phyloP scores from a whole-genome alignment of 1,284 basidiomycete genomes.

The Caloboletus firmus region DNA sequence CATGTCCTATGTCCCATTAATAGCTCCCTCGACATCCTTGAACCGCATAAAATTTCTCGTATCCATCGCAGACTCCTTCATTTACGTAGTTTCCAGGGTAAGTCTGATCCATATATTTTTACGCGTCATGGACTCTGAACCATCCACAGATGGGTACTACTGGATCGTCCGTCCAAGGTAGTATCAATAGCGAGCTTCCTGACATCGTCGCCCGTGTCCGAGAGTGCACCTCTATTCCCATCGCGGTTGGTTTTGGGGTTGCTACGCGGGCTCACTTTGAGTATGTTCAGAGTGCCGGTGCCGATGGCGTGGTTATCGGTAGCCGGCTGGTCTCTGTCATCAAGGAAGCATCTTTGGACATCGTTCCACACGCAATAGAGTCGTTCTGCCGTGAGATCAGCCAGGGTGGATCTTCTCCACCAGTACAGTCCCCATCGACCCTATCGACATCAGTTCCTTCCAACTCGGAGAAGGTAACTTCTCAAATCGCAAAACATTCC shows the following conservation, averaged over 20 bases:
- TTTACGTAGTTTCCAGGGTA: slow-evolving; percentile 77
- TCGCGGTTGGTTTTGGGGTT: slow-evolving; percentile 97
- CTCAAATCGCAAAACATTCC: slow-evolving; percentile 24
- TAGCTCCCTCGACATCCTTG: slow-evolving; percentile 91
- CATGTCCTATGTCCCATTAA: slow-evolving; percentile 93
- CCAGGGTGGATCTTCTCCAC: slow-evolving; percentile 52
- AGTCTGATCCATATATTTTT: not conserved
- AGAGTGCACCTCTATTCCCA: slow-evolving; percentile 46
- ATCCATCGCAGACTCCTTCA: slow-evolving; percentile 94
- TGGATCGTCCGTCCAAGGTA: slow-evolving; percentile 78
- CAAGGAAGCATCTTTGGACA: slow-evolving; percentile 57
- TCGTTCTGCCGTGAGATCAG: slow-evolving; percentile 73
- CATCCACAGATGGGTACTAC: slow-evolving; percentile 90
- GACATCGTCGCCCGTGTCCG: slow-evolving; percentile 49
- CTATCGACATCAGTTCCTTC: slow-evolving; percentile 46
- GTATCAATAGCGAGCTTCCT: slow-evolving; percentile 76
- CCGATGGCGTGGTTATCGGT: slow-evolving; percentile 94
- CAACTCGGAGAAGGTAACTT: not conserved
- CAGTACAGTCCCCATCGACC: slow-evolving; percentile 34
- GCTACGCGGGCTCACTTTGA: slow-evolving; percentile 92
- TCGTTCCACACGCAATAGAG: slow-evolving; percentile 65
- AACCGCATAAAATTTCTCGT: slow-evolving; percentile 89
- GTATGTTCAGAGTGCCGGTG: slow-evolving; percentile 79
- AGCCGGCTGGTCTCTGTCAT: slow-evolving; percentile 84
- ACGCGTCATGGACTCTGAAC: slow-evolving; percentile 2